Conservation (phyloP, 345 rosid species). For the Carallia brachiata region DNA sequence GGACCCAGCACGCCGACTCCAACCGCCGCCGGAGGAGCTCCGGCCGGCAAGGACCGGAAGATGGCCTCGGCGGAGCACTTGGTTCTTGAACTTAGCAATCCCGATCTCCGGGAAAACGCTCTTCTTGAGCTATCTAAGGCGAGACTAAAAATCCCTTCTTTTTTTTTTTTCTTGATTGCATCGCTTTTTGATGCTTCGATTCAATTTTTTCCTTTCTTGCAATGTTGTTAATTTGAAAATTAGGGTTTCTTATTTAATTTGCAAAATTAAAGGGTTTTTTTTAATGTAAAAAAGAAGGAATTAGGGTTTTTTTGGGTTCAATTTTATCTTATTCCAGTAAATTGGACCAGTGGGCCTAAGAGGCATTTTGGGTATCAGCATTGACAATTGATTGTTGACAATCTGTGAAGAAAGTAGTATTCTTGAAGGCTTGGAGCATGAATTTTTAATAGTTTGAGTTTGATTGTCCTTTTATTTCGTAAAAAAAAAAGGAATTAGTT, state of each 20-base stretch:
- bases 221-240: background rate
- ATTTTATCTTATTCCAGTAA: background rate
- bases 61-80: slow-evolving; percentile 89
- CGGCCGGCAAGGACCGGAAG: slow-evolving; percentile 74
- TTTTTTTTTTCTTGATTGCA: background rate
- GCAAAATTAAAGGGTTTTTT: background rate
- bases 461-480: background rate
- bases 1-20: slow-evolving; percentile 49
- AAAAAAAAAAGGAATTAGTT: too few species aligned
- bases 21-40: slow-evolving; percentile 34
- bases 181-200: background rate
- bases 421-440: background rate
- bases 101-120: slow-evolving; percentile 90
- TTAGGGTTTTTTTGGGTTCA: background rate
- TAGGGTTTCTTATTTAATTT: background rate
- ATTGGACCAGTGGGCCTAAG: background rate
- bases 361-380: background rate
- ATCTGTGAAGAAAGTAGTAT: background rate
- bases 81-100: slow-evolving; percentile 90
- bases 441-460: background rate
- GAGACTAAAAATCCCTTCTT: background rate
- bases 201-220: background rate
- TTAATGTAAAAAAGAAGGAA: background rate
- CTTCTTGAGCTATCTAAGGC: slow-evolving; percentile 79
- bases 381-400: background rate